These are phyloP conservation scores for Candida silvatica DNA, from an alignment of 805 yeast genomes.

Conservation along the genomic window DNA sequence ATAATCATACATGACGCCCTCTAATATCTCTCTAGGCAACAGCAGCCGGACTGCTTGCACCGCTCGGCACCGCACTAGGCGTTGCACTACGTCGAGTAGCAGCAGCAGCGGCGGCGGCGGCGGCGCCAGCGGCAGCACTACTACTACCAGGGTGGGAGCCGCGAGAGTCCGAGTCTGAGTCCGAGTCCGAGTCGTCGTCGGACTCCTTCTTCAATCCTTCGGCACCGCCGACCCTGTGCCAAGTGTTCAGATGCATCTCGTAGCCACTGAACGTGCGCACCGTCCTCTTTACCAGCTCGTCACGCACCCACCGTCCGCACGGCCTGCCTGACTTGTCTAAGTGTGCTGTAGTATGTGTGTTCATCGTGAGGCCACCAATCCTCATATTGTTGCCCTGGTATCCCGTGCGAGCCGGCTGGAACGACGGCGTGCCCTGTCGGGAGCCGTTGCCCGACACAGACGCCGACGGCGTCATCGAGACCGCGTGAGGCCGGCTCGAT, in stretches of 20 bases:
- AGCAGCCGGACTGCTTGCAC: too few relatives aligned
- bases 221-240: constrained; percentile 10
- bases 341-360: constrained; percentile 16
- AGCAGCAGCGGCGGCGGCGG: too few relatives aligned
- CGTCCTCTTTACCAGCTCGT: constrained; percentile 4
- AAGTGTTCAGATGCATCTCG: constrained; percentile 13
- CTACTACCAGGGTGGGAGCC: too few relatives aligned
- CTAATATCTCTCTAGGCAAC: too few relatives aligned
- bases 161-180: too few relatives aligned
- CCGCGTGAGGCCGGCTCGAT: background rate
- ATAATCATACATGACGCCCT: too few relatives aligned
- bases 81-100: too few relatives aligned
- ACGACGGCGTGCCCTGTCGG: too few relatives aligned
- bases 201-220: background rate
- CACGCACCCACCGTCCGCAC: constrained; percentile 6
- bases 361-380: constrained; percentile 19
- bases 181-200: too few relatives aligned
- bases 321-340: constrained; percentile 15
- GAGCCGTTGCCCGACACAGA: background rate
- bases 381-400: constrained; percentile 7
- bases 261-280: constrained; percentile 22
- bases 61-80: too few relatives aligned
- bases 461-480: background rate
- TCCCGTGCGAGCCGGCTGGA: background rate
- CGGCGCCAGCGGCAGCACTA: too few relatives aligned